A percentile compares a stretch with the other conserved stretches of the same genome.
phyloP scores from a whole-genome alignment of 495 filamentous ascomycete genomes.

The Tuber magnatum region DNA sequence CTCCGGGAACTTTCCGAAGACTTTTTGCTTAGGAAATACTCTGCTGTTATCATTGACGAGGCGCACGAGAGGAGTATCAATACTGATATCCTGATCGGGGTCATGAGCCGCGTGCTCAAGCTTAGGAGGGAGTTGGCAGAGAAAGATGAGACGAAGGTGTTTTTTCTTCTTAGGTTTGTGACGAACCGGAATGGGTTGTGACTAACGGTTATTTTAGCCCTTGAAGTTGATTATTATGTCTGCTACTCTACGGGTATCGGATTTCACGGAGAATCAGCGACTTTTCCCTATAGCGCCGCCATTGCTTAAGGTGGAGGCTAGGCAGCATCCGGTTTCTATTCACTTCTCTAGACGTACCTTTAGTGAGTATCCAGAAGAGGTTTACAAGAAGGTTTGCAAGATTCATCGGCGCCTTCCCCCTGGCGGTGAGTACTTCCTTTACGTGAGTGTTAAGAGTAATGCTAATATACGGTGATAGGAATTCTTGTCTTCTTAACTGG shows the following conservation, averaged over 20 bases:
- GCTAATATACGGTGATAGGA: conserved; percentile 43
- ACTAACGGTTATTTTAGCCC: conserved; percentile 48
- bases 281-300: conserved; percentile 78
- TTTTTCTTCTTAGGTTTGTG: neutral
- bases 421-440: conserved; percentile 45
- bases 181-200: neutral
- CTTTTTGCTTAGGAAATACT: conserved; percentile 87
- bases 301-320: conserved; percentile 83
- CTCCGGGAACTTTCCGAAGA: conserved; percentile 86
- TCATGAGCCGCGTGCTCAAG: conserved; percentile 87
- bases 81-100: conserved; percentile 92
- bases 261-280: conserved; percentile 74
- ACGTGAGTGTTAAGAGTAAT: neutral
- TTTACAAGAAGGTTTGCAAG: conserved; percentile 75
- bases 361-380: conserved; percentile 82
- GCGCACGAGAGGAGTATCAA: conserved; percentile 97
- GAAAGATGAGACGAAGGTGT: conserved; percentile 48
- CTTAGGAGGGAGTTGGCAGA: conserved; percentile 58
- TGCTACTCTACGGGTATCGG: conserved; percentile 80
- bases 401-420: conserved; percentile 87
- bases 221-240: conserved; percentile 98
- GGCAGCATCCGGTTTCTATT: conserved; percentile 79
- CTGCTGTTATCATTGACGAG: conserved; percentile 89
- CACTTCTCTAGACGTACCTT: conserved; percentile 82
- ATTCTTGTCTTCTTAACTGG: conserved; percentile 96